Evolutionary conservation across 2,329 filamentous ascomycete species (phyloP).

Genomic region (Dissoconium aciculare): DNA sequence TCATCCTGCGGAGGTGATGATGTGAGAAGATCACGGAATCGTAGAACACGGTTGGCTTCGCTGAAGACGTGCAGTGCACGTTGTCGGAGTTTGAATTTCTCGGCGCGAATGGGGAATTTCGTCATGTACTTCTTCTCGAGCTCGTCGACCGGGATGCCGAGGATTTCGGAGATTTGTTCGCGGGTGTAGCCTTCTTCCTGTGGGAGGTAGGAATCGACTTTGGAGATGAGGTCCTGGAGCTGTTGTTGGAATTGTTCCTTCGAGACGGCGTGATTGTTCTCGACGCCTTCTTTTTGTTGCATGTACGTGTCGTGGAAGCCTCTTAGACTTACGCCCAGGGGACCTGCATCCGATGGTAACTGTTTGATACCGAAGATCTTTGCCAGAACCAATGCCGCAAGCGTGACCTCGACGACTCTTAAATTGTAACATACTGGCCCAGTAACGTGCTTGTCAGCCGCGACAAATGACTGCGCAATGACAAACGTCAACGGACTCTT

Average conservation of each 20-base stretch:
- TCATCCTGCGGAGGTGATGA: conserved; percentile 30
- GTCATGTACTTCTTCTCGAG: conserved; percentile 69
- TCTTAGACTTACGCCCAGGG: conserved; percentile 66
- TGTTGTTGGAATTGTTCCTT: conserved; percentile 41
- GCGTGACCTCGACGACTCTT: conserved; percentile 83
- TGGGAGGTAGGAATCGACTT: conserved; percentile 56
- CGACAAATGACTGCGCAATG: conserved; percentile 86
- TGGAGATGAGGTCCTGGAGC: conserved; percentile 54
- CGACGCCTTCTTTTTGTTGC: conserved; percentile 34
- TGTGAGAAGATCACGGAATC: conserved; percentile 64
- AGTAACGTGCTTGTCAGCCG: conserved; percentile 86
- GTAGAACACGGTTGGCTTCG: conserved; percentile 72
- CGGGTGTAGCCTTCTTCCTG: conserved; percentile 76
- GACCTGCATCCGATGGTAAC: conserved; percentile 64
- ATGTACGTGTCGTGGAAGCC: conserved; percentile 81
- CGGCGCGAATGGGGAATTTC: conserved; percentile 76
- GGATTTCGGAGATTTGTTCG: conserved; percentile 61
- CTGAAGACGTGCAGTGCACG: conserved; percentile 81
- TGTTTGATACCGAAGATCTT: conserved; percentile 44
- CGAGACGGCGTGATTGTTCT: conserved; percentile 33
- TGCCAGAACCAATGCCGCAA: conserved; percentile 58
- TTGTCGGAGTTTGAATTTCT: conserved; percentile 74
- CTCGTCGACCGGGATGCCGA: conserved; percentile 54
- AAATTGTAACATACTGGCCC: conserved; percentile 93
- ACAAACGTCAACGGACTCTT: conserved; percentile 77